Evolutionary conservation across 129 eudicot species (phyloP).

Genomic region (Centaurea solstitialis): DNA sequence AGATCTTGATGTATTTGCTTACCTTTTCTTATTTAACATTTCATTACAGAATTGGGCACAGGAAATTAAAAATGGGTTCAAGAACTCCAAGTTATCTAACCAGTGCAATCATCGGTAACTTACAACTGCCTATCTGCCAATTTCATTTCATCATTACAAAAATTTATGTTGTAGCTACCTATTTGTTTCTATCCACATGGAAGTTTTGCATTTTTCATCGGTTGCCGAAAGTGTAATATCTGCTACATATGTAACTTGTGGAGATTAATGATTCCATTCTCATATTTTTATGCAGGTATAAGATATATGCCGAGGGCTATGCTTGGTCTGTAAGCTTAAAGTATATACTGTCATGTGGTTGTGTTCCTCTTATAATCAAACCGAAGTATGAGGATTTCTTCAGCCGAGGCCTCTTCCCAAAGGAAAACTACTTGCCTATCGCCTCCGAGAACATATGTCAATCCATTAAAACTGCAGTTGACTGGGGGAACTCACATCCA

Average conservation of each 20-base stretch:
- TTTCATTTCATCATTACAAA: neutral
- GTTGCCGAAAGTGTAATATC: neutral
- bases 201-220: neutral
- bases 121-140: neutral
- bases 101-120: conserved; percentile 74
- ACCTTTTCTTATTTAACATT: conserved; percentile 6
- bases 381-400: conserved; percentile 74
- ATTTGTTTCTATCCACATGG: neutral
- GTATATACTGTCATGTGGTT: conserved; percentile 77
- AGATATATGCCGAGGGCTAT: conserved; percentile 90
- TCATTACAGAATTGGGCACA: conserved; percentile 62
- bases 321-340: conserved; percentile 96
- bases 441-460: conserved; percentile 51
- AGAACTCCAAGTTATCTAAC: conserved; percentile 61
- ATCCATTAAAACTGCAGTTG: conserved; percentile 61
- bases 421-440: conserved; percentile 55
- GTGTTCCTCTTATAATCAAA: conserved; percentile 59
- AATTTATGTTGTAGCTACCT: neutral
- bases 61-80: conserved; percentile 49
- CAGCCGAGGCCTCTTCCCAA: conserved; percentile 62
- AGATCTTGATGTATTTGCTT: neutral
- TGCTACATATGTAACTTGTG: neutral
- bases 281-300: conserved; percentile 54
- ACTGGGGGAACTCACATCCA: conserved; percentile 67
- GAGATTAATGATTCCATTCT: neutral